Base-by-base conservation (phyloP, 306 rosid genomes). In the Pyrus communis region DNA sequence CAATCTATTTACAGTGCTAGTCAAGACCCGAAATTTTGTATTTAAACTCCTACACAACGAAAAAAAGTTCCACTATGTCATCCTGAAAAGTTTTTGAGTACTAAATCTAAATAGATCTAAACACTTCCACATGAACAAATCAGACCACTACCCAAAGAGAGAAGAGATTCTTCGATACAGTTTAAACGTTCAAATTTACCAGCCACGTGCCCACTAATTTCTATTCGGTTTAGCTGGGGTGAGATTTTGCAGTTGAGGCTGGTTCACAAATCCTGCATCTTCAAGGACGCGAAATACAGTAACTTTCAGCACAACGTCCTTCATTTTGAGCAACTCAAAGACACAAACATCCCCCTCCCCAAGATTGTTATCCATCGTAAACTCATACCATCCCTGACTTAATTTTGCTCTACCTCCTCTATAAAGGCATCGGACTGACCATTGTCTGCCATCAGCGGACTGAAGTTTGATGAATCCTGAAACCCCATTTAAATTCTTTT, bases 311-410 rank as follows among this genome's bases (percentile, higher is more conserved):
- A 89, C 97, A 25, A 92, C 79, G 2, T 96, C 99, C 74, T 84
- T 87, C 65, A 73, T 43, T 72, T 72, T 82, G 63, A 96, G 88
- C 75, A 91, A 79, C 85, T 96, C 99, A 46, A 96, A 96, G 71
- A 95, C 93, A 73, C 99, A 96, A 28, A 96, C 99, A 42, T 96
- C 99, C 4, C 99, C 99, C 87, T 96, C 99, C 22, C 92, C 97
- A 82, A 92, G 79, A 82, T 89, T 88, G 80, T 92, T 96, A 84
- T 96, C 99, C 73, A 86, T 18, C 0, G 93, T 59, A 79, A 96
- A 96, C 67, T 96, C 99, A 54, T 84, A 96, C 99, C 99, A 96
- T 22, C 99, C 99, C 67, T 92, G 98, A 85, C 98, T 96, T 78
- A 96, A 81, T 87, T 96, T 96, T 12, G 99, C 97, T 80, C 96